Evolutionary conservation across 2,329 filamentous ascomycete genomes (phyloP), one percentile per base, ranked within the genome.

Genomic region (Pyricularia sp.): DNA sequence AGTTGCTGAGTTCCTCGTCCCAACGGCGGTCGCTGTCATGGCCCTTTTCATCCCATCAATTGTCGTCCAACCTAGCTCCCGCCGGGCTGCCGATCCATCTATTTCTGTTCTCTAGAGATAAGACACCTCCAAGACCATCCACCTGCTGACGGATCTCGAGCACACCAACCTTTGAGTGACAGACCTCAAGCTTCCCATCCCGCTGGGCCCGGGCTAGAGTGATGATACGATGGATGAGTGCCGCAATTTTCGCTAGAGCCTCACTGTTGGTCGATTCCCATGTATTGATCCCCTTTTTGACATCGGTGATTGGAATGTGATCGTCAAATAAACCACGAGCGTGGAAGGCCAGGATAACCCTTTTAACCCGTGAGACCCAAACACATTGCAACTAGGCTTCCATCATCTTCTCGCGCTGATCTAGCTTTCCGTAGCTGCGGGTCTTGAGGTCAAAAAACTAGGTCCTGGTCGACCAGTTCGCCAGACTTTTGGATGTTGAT

Each of bases 381-480:
- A 80, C 70, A 0, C 77, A 77, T 4, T 76, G 77, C 10, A 81
- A 68, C 59, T 80, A 74, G 2, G 74, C 68, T 10, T 66, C 71
- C 0, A 78, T 66, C 1, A 70, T 69, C 4, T 74, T 68, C 12
- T 66, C 71, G 0, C 78, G 66, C 1, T 70, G 69, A 3, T 68
- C 66, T 19, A 67, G 66, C n/a, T 68, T 69, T 1, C 66, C 64
- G 6, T 68, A 64, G 24, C 71, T 75, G 30, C 79, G 75, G 0
- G 79, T 81, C 69, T 81, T 81, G 66, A 81, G 71, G 40, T 81
- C 78, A 61, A 80, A 78, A 78, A 16, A 80, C 55, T 1, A 67
- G 65, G 0, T 68, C 60, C 22, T 79, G 77, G 0, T 72, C 69
- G 4, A 75, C 66, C 0, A 63, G 4, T 13, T 65, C 65, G 0